A percentile compares a stretch with the other conserved stretches of the same genome.
Conservation (phyloP, 352 stramenopile genomes). For the Phytophthora palmivora region DNA sequence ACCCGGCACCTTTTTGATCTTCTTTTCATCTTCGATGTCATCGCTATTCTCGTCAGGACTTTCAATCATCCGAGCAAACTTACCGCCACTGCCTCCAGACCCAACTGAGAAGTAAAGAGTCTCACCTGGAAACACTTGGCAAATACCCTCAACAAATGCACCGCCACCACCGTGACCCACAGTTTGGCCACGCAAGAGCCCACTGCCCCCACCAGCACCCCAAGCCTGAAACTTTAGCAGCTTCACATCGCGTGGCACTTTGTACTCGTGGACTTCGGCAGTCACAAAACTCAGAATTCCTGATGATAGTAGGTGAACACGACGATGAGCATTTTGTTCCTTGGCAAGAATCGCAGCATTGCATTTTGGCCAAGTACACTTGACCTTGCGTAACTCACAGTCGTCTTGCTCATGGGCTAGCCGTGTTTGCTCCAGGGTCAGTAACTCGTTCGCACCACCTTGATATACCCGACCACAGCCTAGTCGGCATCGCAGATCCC, state of each 20-base stretch:
- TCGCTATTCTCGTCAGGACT: slow-evolving; percentile 24
- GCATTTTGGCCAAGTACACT: slow-evolving; percentile 80
- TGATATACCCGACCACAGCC: slow-evolving; percentile 64
- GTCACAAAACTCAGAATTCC: slow-evolving; percentile 71
- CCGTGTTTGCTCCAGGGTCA: slow-evolving; percentile 70
- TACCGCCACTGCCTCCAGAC: slow-evolving; percentile 50
- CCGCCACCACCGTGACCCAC: slow-evolving; percentile 68
- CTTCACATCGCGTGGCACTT: slow-evolving; percentile 68
- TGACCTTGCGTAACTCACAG: slow-evolving; percentile 66
- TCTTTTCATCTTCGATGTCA: slow-evolving; percentile 8
- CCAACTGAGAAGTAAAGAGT: slow-evolving; percentile 70
- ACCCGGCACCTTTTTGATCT: slow-evolving; percentile 25
- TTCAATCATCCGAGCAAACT: slow-evolving; percentile 54
- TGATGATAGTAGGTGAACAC: slow-evolving; percentile 62
- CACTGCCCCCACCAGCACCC: slow-evolving; percentile 75
- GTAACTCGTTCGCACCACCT: slow-evolving; percentile 62
- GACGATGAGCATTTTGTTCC: slow-evolving; percentile 69
- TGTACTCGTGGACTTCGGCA: slow-evolving; percentile 67
- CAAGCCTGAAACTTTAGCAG: slow-evolving; percentile 77
- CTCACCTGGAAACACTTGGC: slow-evolving; percentile 68
- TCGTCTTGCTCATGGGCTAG: slow-evolving; percentile 77
- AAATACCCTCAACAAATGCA: slow-evolving; percentile 72
- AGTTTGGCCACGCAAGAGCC: slow-evolving; percentile 54
- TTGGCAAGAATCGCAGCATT: slow-evolving; percentile 53
- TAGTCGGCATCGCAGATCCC: slow-evolving; percentile 63